Evolutionary conservation across 2,329 filamentous ascomycete genomes (phyloP).

Genomic region (Nigrospora sphaerica): DNA sequence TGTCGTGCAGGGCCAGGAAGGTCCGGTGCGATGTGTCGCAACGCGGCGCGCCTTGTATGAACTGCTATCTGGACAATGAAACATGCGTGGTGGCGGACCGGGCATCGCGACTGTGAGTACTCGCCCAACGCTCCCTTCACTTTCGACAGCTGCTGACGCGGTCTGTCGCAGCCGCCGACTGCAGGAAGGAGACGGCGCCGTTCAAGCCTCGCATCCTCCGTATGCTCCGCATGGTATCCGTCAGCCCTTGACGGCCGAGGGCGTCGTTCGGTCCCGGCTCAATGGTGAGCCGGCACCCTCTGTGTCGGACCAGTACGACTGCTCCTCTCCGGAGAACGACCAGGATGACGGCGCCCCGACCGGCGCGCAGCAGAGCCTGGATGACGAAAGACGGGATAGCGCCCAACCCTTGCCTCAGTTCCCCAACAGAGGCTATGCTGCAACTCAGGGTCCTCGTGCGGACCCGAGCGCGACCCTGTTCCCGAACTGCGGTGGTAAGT

Average conservation of each 20-base stretch:
- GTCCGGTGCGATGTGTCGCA: slow-evolving; percentile 44
- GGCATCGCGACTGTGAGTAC: slow-evolving; percentile 30
- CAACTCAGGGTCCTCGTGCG: too few species aligned
- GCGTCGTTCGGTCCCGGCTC: background rate
- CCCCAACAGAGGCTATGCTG: too few species aligned
- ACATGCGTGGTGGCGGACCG: slow-evolving; percentile 31
- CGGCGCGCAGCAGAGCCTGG: too few species aligned
- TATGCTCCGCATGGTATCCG: background rate
- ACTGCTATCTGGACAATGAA: slow-evolving; percentile 43
- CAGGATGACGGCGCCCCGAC: too few species aligned
- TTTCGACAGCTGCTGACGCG: too few species aligned
- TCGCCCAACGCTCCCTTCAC: too few species aligned
- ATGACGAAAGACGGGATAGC: too few species aligned
- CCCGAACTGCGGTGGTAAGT: too few species aligned
- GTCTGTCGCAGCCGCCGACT: too few species aligned
- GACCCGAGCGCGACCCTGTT: too few species aligned
- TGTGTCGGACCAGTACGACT: background rate
- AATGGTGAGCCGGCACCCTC: background rate
- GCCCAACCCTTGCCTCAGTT: too few species aligned
- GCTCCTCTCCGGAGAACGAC: background rate
- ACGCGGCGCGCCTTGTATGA: slow-evolving; percentile 41
- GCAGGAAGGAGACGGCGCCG: background rate
- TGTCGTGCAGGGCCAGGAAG: slow-evolving; percentile 43
- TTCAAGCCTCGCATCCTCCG: background rate
- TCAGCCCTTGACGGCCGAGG: background rate